These are phyloP conservation scores for Pseudopyricularia cyperi DNA, from an alignment of 2,329 filamentous ascomycete species.

Conservation along the genomic window DNA sequence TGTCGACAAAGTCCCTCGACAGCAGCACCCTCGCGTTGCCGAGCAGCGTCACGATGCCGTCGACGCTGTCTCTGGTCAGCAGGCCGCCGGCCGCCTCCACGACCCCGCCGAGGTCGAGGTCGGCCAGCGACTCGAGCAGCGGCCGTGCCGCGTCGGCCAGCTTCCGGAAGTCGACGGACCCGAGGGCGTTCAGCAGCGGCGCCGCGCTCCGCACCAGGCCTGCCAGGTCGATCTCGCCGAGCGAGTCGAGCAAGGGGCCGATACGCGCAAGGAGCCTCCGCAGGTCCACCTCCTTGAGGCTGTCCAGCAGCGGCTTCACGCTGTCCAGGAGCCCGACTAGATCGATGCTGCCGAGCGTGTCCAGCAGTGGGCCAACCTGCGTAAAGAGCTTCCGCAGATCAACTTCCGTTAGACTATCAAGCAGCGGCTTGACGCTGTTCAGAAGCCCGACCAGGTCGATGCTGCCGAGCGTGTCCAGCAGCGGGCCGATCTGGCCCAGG, in stretches of 20 bases:
- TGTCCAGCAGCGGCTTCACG: slow-evolving; percentile 5
- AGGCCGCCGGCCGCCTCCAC: slow-evolving; percentile 9
- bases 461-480: background rate
- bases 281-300: slow-evolving; percentile 4
- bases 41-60: slow-evolving; percentile 21
- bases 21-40: slow-evolving; percentile 24
- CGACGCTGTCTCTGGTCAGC: slow-evolving; percentile 14
- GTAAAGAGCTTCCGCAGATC: slow-evolving; percentile 8
- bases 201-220: slow-evolving; percentile 4
- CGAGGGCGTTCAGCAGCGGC: slow-evolving; percentile 4
- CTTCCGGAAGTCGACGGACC: slow-evolving; percentile 5
- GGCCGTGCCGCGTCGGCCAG: slow-evolving; percentile 13
- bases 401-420: background rate
- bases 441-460: slow-evolving; percentile 7
- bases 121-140: slow-evolving; percentile 18
- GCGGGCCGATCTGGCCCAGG: background rate
- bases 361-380: background rate
- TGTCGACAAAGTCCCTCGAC: slow-evolving; percentile 23
- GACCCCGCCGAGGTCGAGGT: slow-evolving; percentile 19
- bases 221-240: slow-evolving; percentile 4
- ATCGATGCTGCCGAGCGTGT: slow-evolving; percentile 16
- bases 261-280: slow-evolving; percentile 11
- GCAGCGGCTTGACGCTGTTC: background rate
- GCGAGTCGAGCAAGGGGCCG: slow-evolving; percentile 4
- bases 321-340: slow-evolving; percentile 16